Percentiles rank a stretch among this genome's conserved stretches.
Conservation (phyloP, 2,329 filamentous ascomycete genomes). For the Alternaria novae-zelandiae region DNA sequence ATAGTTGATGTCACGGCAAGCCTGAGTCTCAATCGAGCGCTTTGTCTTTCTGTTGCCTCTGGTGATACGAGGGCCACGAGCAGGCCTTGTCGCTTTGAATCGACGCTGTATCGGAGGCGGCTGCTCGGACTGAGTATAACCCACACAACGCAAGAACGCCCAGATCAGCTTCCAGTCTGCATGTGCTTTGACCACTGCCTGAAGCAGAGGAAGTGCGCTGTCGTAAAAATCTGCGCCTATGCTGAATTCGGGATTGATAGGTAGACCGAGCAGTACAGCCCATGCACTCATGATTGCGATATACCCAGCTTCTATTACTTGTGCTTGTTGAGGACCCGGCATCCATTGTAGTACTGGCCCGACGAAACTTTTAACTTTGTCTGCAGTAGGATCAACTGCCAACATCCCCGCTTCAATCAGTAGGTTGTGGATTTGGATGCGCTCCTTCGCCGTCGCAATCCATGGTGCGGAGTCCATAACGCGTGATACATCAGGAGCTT, state of each 20-base stretch:
- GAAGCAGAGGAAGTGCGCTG: not conserved
- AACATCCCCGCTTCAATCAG: not conserved
- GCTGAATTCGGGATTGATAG: conserved; percentile 11
- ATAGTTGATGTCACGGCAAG: not conserved
- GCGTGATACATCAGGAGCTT: not conserved
- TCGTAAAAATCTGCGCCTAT: not conserved
- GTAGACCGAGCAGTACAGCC: conserved; percentile 18
- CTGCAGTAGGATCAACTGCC: not conserved
- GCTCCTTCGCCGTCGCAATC: not conserved
- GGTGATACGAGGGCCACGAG: not conserved
- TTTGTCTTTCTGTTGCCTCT: not conserved
- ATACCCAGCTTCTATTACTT: conserved; percentile 9
- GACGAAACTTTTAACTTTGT: not conserved
- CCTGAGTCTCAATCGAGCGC: not conserved
- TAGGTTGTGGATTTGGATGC: not conserved
- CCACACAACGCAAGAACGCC: conserved; percentile 16
- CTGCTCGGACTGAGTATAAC: conserved; percentile 1
- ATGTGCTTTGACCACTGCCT: not conserved
- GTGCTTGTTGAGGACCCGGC: not conserved
- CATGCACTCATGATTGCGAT: conserved; percentile 25
- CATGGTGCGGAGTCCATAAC: conserved; percentile 10
- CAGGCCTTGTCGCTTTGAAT: not conserved
- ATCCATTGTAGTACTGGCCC: conserved; percentile 1
- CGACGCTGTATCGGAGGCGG: not conserved
- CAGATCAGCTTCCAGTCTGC: conserved; percentile 24